Evolutionary conservation across 1,284 basidiomycete genomes (phyloP).

Genomic region (Ustilago shanxiensis): DNA sequence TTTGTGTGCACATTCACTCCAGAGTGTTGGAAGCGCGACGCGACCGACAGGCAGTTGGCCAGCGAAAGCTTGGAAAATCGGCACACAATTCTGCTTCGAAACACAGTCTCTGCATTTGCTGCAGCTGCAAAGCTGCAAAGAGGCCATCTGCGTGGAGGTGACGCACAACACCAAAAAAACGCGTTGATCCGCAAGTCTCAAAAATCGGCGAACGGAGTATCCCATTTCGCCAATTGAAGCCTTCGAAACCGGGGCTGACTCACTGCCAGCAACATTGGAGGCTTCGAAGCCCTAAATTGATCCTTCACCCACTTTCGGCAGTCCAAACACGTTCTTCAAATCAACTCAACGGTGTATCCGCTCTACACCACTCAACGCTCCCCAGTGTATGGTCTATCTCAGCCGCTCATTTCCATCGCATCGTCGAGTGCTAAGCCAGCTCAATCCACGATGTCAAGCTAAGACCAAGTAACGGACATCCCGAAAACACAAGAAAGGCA

Average conservation of each 20-base stretch:
- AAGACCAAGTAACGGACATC: no score
- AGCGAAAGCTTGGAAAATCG: not conserved
- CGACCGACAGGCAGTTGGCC: no score
- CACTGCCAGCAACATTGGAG: not conserved
- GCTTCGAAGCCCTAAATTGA: conserved; percentile 9
- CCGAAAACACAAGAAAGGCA: no score
- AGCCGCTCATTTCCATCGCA: no score
- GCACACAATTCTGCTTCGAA: conserved; percentile 2
- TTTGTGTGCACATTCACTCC: no score
- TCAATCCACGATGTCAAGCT: no score
- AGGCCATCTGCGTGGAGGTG: conserved; percentile 2
- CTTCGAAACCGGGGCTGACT: conserved; percentile 1
- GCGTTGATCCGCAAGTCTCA: conserved; percentile 28
- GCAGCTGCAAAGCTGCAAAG: not conserved
- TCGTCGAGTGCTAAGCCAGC: no score
- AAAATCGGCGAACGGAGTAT: conserved; percentile 21
- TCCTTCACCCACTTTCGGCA: no score
- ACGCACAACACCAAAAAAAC: conserved; percentile 8
- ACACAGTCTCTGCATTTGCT: conserved; percentile 10
- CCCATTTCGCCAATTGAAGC: conserved; percentile 6
- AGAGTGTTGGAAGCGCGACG: conserved; percentile 28
- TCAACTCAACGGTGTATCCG: no score
- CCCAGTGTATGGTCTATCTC: no score
- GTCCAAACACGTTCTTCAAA: no score
- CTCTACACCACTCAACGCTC: no score